These are phyloP conservation scores for Leccinum fuscescens DNA, from an alignment of 1,284 basidiomycete species.

Conservation along the genomic window DNA sequence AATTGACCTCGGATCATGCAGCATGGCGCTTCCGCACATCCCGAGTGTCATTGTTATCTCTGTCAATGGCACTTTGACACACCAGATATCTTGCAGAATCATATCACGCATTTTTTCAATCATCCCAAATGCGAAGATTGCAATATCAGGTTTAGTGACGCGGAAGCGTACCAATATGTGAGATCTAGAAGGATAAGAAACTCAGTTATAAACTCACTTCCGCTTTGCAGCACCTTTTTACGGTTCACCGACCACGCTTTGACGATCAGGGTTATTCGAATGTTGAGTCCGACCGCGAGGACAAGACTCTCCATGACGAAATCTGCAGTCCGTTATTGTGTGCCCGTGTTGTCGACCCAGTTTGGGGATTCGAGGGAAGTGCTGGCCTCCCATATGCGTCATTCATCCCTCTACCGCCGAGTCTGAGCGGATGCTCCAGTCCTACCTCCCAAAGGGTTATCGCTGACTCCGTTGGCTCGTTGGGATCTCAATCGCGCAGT, in stretches of 20 bases:
- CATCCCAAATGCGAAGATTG: slow-evolving; percentile 32
- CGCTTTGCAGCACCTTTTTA: slow-evolving; percentile 27
- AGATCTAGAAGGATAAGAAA: slow-evolving; percentile 8
- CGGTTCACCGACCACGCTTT: slow-evolving; percentile 24
- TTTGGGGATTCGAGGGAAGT: slow-evolving; percentile 30
- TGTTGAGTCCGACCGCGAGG: slow-evolving; percentile 1
- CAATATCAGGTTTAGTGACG: slow-evolving; percentile 28
- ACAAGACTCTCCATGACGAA: slow-evolving; percentile 2
- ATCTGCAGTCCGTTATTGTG: slow-evolving; percentile 8
- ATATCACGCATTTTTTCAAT: slow-evolving; percentile 34
- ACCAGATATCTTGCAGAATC: slow-evolving; percentile 28
- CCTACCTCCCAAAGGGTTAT: slow-evolving; percentile 27
- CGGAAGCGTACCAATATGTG: slow-evolving; percentile 33
- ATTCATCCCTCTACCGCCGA: slow-evolving; percentile 32
- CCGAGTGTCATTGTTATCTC: slow-evolving; percentile 32
- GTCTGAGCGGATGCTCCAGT: slow-evolving; percentile 32
- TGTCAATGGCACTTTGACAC: slow-evolving; percentile 37
- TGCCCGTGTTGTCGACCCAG: slow-evolving; percentile 20
- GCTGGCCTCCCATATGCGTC: slow-evolving; percentile 26
- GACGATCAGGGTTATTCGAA: slow-evolving; percentile 9
- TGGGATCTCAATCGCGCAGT: slow-evolving; percentile 30
- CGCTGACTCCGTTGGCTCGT: slow-evolving; percentile 15
- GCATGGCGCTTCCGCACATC: slow-evolving; percentile 32
- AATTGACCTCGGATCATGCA: slow-evolving; percentile 14
- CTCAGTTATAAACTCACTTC: slow-evolving; percentile 3